Percentiles rank a stretch among this genome's conserved stretches.
phyloP scores from a whole-genome alignment of 495 filamentous ascomycete genomes.

The Extremus antarcticus region DNA sequence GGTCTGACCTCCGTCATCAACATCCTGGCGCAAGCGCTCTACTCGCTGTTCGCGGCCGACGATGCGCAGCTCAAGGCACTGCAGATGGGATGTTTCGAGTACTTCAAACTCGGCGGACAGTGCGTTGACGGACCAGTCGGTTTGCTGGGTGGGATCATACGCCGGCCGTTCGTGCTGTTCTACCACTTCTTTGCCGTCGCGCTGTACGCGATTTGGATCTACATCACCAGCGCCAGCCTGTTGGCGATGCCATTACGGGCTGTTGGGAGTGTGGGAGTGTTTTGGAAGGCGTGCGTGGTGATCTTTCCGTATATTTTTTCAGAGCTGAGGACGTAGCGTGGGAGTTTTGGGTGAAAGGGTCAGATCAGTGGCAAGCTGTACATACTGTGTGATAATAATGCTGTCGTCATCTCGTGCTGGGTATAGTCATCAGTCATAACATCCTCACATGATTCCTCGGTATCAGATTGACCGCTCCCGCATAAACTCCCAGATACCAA shows the following conservation, averaged over 20 bases:
- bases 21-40: conserved; percentile 86
- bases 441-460: conserved; percentile 54
- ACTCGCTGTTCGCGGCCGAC: conserved; percentile 79
- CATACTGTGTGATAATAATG: background rate
- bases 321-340: conserved; percentile 35
- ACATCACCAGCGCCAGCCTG: conserved; percentile 43
- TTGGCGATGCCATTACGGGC: conserved; percentile 50
- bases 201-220: conserved; percentile 75
- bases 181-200: conserved; percentile 93
- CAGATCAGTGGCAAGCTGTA: too few species aligned
- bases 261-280: conserved; percentile 52
- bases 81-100: conserved; percentile 84
- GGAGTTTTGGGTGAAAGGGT: too few species aligned
- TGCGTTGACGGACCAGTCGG: conserved; percentile 67
- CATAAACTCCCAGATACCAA: conserved; percentile 75
- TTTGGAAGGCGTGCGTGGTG: conserved; percentile 80
- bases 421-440: conserved; percentile 4
- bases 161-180: conserved; percentile 66
- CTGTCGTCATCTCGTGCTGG: background rate
- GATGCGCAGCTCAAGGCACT: conserved; percentile 66
- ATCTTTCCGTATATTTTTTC: conserved; percentile 73
- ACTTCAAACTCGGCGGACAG: conserved; percentile 69
- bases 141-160: conserved; percentile 73
- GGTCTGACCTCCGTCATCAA: conserved; percentile 76
- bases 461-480: conserved; percentile 63